Conservation (phyloP, 352 stramenopile genomes). For the Pythium aphanidermatum region DNA sequence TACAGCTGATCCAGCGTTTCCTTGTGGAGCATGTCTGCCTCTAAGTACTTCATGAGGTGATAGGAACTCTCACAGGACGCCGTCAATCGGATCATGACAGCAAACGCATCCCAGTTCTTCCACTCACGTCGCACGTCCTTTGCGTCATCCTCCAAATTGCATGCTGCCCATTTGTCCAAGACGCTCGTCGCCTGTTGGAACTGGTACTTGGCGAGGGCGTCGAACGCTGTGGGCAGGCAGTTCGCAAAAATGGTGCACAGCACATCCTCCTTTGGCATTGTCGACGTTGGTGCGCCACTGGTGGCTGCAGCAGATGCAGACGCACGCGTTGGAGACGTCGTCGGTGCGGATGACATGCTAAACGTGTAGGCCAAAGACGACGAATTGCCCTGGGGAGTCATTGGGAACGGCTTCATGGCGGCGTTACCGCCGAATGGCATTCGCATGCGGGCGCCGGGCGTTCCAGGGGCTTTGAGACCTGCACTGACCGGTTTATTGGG, state of each 20-base stretch:
- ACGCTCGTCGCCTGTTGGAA: constrained; percentile 25
- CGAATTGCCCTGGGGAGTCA: neutral
- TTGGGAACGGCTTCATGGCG: neutral
- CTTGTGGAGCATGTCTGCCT: constrained; percentile 21
- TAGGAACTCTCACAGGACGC: constrained; percentile 32
- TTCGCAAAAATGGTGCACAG: constrained; percentile 16
- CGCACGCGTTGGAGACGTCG: constrained; percentile 9
- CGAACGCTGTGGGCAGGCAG: constrained; percentile 22
- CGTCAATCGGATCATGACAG: constrained; percentile 21
- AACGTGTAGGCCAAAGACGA: constrained; percentile 3
- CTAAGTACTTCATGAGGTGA: constrained; percentile 28
- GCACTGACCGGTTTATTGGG: constrained; percentile 9
- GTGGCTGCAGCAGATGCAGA: neutral
- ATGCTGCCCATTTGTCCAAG: constrained; percentile 4
- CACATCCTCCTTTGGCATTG: constrained; percentile 16
- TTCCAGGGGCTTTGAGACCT: constrained; percentile 4
- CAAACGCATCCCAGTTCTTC: constrained; percentile 26
- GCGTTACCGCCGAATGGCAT: constrained; percentile 1
- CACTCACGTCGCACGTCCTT: constrained; percentile 19
- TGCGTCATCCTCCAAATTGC: constrained; percentile 2
- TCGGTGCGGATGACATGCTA: constrained; percentile 1
- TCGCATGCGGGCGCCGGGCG: constrained; percentile 6
- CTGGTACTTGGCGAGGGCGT: constrained; percentile 28
- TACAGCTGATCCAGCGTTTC: constrained; percentile 30
- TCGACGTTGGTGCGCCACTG: neutral